These are phyloP conservation scores for Paraphaeosphaeria sporulosa DNA, from an alignment of 2,329 filamentous ascomycete genomes.

Conservation along the genomic window DNA sequence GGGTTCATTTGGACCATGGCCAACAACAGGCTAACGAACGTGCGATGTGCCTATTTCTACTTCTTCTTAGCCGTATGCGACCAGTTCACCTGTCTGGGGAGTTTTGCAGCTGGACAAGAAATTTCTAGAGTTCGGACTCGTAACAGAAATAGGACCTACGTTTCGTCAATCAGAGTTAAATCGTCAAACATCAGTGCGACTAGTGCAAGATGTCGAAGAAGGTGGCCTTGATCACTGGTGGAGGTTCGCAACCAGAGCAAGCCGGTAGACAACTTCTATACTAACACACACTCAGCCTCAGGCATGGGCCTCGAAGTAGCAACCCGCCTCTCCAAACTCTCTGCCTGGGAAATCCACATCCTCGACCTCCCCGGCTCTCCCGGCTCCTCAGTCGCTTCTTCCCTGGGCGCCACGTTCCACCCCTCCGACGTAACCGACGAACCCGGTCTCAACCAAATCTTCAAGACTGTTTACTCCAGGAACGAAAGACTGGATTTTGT, in stretches of 20 bases:
- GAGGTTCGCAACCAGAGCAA: not conserved
- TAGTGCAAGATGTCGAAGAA: not conserved
- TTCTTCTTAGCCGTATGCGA: not conserved
- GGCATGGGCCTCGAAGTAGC: conserved; percentile 53
- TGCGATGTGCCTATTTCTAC: not conserved
- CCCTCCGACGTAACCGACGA: conserved; percentile 49
- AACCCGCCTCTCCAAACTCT: conserved; percentile 40
- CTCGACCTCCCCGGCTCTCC: conserved; percentile 39
- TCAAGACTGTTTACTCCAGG: conserved; percentile 45
- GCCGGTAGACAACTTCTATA: not conserved
- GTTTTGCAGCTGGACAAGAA: not conserved
- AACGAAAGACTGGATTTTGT: conserved; percentile 53
- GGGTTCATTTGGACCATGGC: not conserved
- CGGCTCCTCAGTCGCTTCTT: conserved; percentile 34
- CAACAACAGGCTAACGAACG: not conserved
- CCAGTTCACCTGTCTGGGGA: too few relatives aligned
- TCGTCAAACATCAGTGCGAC: not conserved
- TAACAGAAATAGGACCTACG: too few relatives aligned
- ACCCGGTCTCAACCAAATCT: conserved; percentile 36
- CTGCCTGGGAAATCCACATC: conserved; percentile 49
- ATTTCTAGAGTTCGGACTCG: not conserved
- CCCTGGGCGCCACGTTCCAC: conserved; percentile 45
- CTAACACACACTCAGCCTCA: conserved; percentile 37
- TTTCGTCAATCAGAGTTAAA: too few relatives aligned
- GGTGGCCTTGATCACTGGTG: conserved; percentile 1